phyloP scores from a whole-genome alignment of 345 rosid species.

The Gossypium mustelinum region DNA sequence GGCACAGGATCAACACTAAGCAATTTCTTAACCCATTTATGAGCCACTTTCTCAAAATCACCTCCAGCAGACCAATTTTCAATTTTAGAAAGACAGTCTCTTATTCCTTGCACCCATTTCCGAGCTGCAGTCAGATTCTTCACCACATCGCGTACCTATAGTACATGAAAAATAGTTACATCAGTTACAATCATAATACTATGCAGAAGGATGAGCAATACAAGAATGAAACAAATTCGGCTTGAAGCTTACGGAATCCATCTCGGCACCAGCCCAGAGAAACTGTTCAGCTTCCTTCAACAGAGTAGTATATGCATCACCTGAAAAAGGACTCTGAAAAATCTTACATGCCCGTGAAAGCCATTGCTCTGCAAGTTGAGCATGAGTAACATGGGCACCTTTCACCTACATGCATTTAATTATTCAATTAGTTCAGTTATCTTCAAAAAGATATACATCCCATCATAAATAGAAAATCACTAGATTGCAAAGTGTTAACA shows the following conservation, averaged over 20 bases:
- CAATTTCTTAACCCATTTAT: slow-evolving; percentile 48
- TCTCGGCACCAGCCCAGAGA: slow-evolving; percentile 95
- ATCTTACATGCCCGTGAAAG: slow-evolving; percentile 42
- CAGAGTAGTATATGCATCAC: slow-evolving; percentile 41
- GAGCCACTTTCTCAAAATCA: slow-evolving; percentile 42
- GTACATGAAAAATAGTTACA: slow-evolving; percentile 14
- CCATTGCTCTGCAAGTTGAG: slow-evolving; percentile 78
- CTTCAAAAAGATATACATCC: background rate
- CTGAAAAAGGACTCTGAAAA: slow-evolving; percentile 45
- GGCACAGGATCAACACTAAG: slow-evolving; percentile 52
- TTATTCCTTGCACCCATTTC: slow-evolving; percentile 73
- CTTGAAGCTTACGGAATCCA: slow-evolving; percentile 66
- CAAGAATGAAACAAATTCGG: slow-evolving; percentile 16
- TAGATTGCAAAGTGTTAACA: slow-evolving; percentile 1
- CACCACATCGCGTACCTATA: slow-evolving; percentile 62
- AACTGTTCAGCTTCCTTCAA: slow-evolving; percentile 90
- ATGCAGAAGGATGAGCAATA: slow-evolving; percentile 15
- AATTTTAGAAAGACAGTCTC: slow-evolving; percentile 48
- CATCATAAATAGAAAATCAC: background rate
- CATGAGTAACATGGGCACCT: slow-evolving; percentile 41
- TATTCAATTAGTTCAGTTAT: slow-evolving; percentile 12
- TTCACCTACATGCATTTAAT: slow-evolving; percentile 41
- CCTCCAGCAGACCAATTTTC: slow-evolving; percentile 36
- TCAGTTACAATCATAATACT: background rate
- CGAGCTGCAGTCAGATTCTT: slow-evolving; percentile 52